phyloP scores from a whole-genome alignment of 495 filamentous ascomycete genomes.

The Aspergillus avenaceus region DNA sequence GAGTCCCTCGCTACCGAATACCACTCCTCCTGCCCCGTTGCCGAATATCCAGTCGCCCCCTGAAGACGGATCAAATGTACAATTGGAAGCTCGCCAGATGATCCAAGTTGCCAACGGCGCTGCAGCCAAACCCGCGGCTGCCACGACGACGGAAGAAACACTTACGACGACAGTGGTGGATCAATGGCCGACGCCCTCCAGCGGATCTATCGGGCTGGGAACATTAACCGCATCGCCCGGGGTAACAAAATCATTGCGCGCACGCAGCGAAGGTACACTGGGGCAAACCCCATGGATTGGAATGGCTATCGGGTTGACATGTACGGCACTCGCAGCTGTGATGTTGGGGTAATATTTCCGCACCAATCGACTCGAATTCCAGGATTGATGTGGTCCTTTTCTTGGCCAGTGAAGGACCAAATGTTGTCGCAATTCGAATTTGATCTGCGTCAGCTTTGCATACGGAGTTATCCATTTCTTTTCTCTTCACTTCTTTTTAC shows the following conservation, averaged over 20 bases:
- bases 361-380: background rate
- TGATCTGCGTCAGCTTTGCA: conserved; percentile 6
- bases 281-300: conserved; percentile 48
- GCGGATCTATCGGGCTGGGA: conserved; percentile 15
- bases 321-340: conserved; percentile 40
- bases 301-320: conserved; percentile 45
- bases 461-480: conserved; percentile 17
- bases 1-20: conserved; percentile 22
- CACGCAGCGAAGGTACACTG: conserved; percentile 41
- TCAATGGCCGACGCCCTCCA: conserved; percentile 10
- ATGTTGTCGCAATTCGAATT: background rate
- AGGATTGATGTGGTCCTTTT: no score
- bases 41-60: conserved; percentile 13
- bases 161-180: conserved; percentile 6
- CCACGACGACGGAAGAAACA: background rate
- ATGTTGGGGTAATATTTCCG: conserved; percentile 33
- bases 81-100: conserved; percentile 9
- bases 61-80: conserved; percentile 2
- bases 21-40: conserved; percentile 25
- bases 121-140: background rate
- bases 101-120: conserved; percentile 3
- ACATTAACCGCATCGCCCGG: conserved; percentile 15
- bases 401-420: background rate
- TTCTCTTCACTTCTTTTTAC: background rate
- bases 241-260: conserved; percentile 24